Base-by-base conservation (phyloP, 2,329 filamentous ascomycete species). In the Neurospora sp. region DNA sequence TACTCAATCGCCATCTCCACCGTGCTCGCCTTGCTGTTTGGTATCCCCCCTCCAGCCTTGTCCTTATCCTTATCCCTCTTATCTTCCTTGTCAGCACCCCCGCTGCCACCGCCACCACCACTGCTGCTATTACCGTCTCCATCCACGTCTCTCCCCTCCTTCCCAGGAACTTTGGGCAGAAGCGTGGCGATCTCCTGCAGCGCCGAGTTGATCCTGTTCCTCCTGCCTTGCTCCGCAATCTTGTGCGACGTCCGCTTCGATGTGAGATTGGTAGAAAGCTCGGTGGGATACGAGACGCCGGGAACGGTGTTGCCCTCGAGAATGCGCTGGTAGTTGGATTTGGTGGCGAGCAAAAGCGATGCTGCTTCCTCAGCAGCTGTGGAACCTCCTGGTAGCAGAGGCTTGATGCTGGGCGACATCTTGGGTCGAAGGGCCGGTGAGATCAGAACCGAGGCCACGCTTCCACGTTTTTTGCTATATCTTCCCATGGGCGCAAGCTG, bases 261-360 rank as follows among this genome's bases (percentile, higher is more conserved):
- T 0, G 94, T 97, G 36, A 99, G 83, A 74, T 97, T 97, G 28
- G 94, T 96, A 7, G 94, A 97, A 58, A 99, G 85, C 68, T 94
- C 92, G 75, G 92, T 93, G 0, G 95, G 94, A 75, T 97, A 98
- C 1, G 91, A 91, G 13, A 97, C 91, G 13, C 95, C 95, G 0
- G 94, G 94, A 0, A 97, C 89, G 70, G 91, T 90, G 68, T 93
- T 98, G 67, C 96, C 96, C 78, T 98, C 96, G 11, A 99, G 82
- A 43, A 99, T 96, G 76, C 97, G 97, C 77, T 98, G 95, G 77
- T 99, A 99, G 77, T 99, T 99, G 1, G 95, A 98, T 79, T 98
- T 98, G 17, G 92, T 93, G 42, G 94, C 92, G 38, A 99, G 85
- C 66, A 98, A 86, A 38, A 93, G 86, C n/a, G 87, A 90, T 0